Evolutionary conservation across 768 basidiomycete species (phyloP), one percentile per base, ranked within the genome.

Genomic region (Trametes gibbosa): DNA sequence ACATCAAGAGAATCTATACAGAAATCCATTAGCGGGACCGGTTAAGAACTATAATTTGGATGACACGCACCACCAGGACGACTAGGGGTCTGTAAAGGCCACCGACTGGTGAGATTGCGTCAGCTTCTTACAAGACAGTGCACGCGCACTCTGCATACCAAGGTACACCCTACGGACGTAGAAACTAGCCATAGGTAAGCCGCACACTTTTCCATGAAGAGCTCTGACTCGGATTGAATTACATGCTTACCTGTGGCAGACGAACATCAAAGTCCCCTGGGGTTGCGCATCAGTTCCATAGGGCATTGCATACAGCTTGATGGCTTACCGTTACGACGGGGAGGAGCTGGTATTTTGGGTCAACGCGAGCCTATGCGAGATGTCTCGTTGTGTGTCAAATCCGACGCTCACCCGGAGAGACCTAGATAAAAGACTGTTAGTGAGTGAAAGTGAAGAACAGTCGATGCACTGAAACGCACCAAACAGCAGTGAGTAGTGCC

Each of bases 101-200:
- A 10, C 58, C 58, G 19, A 59, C 58, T 59, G 19, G 10, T 16
- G 13, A 13, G 5, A 47, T 5, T 17, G 39, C 8, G 12, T 35
- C 19, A 47, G 37, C 3, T 17, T 12, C 17, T 12, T 6, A 8
- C 1, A 1, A n/a, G 12, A 42, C 19, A 6, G 8, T 5, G 29
- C 10, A 43, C n/a, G 14, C 3, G 8, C 42, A 12, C 17, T 42
- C 4, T 24, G n/a, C 39, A 21, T 34, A 59, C 58, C 35, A 19
- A 59, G 29, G 29, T 59, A 59, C 1, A 59, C 46, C 0, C 58
- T 21, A 19, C 58, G 58, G 0, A 47, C 58, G 32, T 54, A 59
- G 37, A 54, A 59, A 1, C 58, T 59, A 19, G 8, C 13, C 13
- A 21, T 5, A 6, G 21, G 9, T 45, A 24, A 24, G 21, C 9